Evolutionary conservation across 352 stramenopile species (phyloP).

Genomic region (Phytopythium cucurbitacearum): DNA sequence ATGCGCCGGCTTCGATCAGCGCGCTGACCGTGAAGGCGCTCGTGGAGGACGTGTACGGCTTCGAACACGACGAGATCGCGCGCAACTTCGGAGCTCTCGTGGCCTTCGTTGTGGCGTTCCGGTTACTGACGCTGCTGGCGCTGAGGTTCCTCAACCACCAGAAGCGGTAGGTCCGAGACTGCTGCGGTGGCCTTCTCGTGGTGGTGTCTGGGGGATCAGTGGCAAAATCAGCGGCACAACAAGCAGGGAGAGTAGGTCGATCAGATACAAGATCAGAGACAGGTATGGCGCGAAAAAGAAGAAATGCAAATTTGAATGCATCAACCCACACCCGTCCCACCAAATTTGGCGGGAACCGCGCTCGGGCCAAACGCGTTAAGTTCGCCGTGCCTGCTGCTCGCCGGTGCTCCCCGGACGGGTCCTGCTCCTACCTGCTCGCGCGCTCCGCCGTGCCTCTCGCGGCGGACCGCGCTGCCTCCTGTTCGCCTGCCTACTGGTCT

Average conservation of each 20-base stretch:
- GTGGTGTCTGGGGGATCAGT: too few species aligned
- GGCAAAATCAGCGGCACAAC: too few species aligned
- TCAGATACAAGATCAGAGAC: too few species aligned
- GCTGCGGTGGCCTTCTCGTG: too few species aligned
- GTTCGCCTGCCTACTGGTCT: not conserved
- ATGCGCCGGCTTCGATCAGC: slow-evolving; percentile 8
- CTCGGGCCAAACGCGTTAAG: too few species aligned
- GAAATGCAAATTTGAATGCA: too few species aligned
- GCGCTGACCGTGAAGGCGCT: slow-evolving; percentile 12
- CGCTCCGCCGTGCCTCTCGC: not conserved
- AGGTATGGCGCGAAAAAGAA: too few species aligned
- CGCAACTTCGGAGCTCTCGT: slow-evolving; percentile 22
- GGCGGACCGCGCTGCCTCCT: not conserved
- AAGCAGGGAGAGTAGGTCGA: too few species aligned
- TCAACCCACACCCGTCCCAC: too few species aligned
- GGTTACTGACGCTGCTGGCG: slow-evolving; percentile 15
- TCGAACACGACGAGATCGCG: slow-evolving; percentile 25
- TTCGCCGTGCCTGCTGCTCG: not conserved
- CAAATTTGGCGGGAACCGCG: too few species aligned
- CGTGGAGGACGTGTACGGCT: slow-evolving; percentile 17
- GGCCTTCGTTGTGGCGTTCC: slow-evolving; percentile 19
- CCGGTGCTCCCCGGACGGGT: not conserved
- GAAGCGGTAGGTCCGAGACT: slow-evolving; percentile 6
- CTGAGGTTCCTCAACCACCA: slow-evolving; percentile 31
- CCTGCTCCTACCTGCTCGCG: not conserved